A percentile compares a stretch with the other conserved stretches of the same genome.
phyloP scores from a whole-genome alignment of 768 basidiomycete species.

The Pulveroboletus sp. region DNA sequence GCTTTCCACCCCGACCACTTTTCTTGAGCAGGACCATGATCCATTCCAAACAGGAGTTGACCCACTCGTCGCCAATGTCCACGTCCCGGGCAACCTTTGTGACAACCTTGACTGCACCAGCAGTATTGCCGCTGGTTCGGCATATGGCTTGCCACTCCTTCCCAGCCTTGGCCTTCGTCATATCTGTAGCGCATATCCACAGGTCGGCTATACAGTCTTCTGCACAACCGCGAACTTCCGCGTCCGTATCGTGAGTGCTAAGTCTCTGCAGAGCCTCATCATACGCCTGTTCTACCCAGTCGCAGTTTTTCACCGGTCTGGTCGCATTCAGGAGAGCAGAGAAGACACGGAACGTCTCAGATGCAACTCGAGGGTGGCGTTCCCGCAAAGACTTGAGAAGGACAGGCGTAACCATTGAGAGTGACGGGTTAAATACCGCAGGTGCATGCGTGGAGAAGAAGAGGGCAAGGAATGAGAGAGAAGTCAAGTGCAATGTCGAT shows the following conservation, averaged over 20 bases:
- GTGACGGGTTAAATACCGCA: conserved; percentile 50
- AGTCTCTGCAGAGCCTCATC: conserved; percentile 67
- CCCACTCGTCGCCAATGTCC: conserved; percentile 70
- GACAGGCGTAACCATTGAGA: conserved; percentile 68
- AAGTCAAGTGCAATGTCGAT: conserved; percentile 77
- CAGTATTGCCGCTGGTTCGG: conserved; percentile 63
- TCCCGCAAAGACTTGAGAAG: conserved; percentile 74
- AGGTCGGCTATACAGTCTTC: conserved; percentile 83
- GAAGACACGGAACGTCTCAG: conserved; percentile 85
- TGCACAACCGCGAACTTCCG: conserved; percentile 80
- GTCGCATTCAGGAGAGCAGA: conserved; percentile 75
- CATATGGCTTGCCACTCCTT: conserved; percentile 83
- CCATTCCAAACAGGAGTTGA: conserved; percentile 76
- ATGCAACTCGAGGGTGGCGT: conserved; percentile 83
- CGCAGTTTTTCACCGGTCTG: conserved; percentile 59
- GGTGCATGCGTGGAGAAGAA: conserved; percentile 72
- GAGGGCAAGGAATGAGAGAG: conserved; percentile 78
- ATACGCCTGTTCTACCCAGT: conserved; percentile 75
- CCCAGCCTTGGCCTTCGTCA: conserved; percentile 56
- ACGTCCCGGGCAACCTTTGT: conserved; percentile 78
- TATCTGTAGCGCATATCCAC: conserved; percentile 81
- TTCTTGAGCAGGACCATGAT: conserved; percentile 69
- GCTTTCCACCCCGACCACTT: conserved; percentile 74
- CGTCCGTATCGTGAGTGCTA: conserved; percentile 80
- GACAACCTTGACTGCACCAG: conserved; percentile 77